A percentile compares a stretch with the other conserved stretches of the same genome.
These are phyloP conservation scores for Malassezia restricta DNA, from an alignment of 1,284 basidiomycete genomes.

Conservation along the genomic window DNA sequence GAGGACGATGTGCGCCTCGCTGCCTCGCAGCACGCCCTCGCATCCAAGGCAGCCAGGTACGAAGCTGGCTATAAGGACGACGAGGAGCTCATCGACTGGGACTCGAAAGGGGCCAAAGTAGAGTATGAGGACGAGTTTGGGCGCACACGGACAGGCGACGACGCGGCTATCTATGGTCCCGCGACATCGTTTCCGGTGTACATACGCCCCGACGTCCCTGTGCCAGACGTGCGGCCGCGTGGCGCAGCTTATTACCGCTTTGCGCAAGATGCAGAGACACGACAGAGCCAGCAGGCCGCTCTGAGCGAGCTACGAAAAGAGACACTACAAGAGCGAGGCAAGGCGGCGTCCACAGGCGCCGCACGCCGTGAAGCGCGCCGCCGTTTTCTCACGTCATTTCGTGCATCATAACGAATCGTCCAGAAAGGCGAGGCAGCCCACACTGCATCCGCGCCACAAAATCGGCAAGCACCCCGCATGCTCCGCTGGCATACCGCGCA, in stretches of 20 bases:
- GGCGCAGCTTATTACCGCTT: background rate
- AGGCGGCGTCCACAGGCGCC: background rate
- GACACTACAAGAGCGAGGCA: slow-evolving; percentile 48
- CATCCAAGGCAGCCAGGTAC: slow-evolving; percentile 70
- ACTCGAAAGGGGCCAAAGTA: slow-evolving; percentile 63
- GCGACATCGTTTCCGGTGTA: slow-evolving; percentile 65
- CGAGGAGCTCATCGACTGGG: slow-evolving; percentile 69
- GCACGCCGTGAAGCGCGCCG: slow-evolving; percentile 8
- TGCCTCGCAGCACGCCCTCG: slow-evolving; percentile 55
- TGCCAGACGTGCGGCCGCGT: background rate
- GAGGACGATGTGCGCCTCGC: slow-evolving; percentile 48
- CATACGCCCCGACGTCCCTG: slow-evolving; percentile 42
- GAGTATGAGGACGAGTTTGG: slow-evolving; percentile 81
- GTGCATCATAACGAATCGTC: background rate
- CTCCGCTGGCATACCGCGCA: background rate
- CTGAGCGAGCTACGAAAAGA: slow-evolving; percentile 58
- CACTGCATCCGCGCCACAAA: slow-evolving; percentile 16
- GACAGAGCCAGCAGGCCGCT: slow-evolving; percentile 65
- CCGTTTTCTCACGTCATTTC: background rate
- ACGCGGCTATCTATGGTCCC: slow-evolving; percentile 48
- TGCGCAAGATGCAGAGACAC: slow-evolving; percentile 39
- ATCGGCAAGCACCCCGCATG: slow-evolving; percentile 13
- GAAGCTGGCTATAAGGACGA: slow-evolving; percentile 54
- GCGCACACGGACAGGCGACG: slow-evolving; percentile 58
- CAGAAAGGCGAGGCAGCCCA: slow-evolving; percentile 12